phyloP scores from a whole-genome alignment of 345 rosid genomes.

The Hibiscus tridactylites region DNA sequence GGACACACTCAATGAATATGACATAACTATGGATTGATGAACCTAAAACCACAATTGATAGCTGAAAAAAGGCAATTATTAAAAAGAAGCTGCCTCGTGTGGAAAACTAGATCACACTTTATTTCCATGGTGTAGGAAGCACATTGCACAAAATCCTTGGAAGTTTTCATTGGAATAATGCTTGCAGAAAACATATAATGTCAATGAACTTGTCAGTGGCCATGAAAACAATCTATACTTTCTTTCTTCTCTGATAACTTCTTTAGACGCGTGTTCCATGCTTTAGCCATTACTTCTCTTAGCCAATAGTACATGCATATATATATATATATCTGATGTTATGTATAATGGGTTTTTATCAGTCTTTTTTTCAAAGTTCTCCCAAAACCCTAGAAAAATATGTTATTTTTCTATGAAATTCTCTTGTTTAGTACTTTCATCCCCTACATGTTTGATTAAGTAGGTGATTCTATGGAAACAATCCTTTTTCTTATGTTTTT shows the following conservation, averaged over 20 bases:
- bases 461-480: not conserved
- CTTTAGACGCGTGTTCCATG: slow-evolving; percentile 18
- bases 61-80: too few species aligned
- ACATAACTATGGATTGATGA: too few species aligned
- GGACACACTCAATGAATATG: too few species aligned
- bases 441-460: not conserved
- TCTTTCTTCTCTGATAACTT: not conserved
- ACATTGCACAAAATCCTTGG: not conserved
- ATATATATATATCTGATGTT: not conserved
- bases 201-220: not conserved
- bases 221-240: not conserved
- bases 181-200: not conserved
- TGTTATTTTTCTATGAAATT: not conserved
- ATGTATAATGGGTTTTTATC: not conserved
- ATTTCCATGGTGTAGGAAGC: not conserved
- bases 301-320: not conserved
- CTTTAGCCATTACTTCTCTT: slow-evolving; percentile 16
- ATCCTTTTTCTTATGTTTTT: not conserved
- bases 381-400: not conserved
- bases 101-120: slow-evolving; percentile 9
- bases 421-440: not conserved
- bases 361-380: not conserved
- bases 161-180: not conserved
- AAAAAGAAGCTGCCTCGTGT: not conserved
- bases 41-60: too few species aligned